Conservation (phyloP, 2,329 filamentous ascomycete species). For the Fusarium nematophilum region DNA sequence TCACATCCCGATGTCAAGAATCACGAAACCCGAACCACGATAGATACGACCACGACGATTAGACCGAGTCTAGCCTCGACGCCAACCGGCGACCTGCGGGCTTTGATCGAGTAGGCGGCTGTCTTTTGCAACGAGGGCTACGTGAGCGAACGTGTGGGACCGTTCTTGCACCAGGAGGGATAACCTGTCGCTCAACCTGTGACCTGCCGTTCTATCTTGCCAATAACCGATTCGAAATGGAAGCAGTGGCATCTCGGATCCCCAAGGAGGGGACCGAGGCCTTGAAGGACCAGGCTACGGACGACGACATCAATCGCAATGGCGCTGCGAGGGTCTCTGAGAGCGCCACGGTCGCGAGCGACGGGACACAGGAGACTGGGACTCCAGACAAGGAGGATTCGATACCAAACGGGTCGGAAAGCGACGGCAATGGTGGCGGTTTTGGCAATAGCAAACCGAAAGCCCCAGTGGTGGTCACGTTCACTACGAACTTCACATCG, state of each 20-base stretch:
- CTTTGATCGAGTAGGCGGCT: not conserved
- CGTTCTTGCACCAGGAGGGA: not conserved
- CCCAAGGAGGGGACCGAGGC: slow-evolving; percentile 4
- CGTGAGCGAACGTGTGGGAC: not conserved
- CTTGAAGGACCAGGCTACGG: slow-evolving; percentile 2
- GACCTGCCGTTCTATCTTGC: not conserved
- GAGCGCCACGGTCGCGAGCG: not conserved
- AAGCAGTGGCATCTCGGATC: slow-evolving; percentile 11
- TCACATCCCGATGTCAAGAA: slow-evolving; percentile 1
- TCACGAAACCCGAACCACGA: slow-evolving; percentile 4
- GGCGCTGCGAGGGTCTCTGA: not conserved
- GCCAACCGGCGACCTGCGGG: not conserved
- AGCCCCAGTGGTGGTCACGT: too few relatives aligned
- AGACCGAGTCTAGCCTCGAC: not conserved
- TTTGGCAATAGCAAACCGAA: too few relatives aligned
- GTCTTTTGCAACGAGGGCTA: not conserved
- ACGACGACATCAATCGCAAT: not conserved
- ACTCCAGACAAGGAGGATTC: not conserved
- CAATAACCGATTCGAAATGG: slow-evolving; percentile 14
- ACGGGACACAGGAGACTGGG: not conserved
- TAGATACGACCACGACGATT: slow-evolving; percentile 6
- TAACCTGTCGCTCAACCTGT: not conserved
- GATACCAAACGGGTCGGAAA: not conserved
- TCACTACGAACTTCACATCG: too few relatives aligned
- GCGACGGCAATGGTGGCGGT: not conserved